These are phyloP conservation scores for Hypomyces perniciosus DNA, from an alignment of 2,329 filamentous ascomycete species.

Conservation along the genomic window DNA sequence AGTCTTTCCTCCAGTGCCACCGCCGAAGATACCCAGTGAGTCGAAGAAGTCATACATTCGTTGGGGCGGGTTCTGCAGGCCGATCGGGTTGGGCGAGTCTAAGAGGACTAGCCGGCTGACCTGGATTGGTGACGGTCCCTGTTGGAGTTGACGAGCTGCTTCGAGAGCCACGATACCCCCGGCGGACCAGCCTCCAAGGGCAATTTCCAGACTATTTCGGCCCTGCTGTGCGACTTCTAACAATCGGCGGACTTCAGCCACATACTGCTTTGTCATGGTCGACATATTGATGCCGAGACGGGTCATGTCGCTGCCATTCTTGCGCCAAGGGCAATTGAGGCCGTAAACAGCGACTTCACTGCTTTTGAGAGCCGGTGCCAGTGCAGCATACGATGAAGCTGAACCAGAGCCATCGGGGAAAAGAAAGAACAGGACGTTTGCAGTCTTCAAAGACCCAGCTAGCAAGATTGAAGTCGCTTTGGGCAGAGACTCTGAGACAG, in stretches of 20 bases:
- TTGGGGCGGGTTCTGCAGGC: slow-evolving; percentile 59
- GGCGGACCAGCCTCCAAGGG: slow-evolving; percentile 67
- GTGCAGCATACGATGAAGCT: slow-evolving; percentile 21
- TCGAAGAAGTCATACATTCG: slow-evolving; percentile 66
- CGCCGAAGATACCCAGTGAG: slow-evolving; percentile 64
- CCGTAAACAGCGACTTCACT: not conserved
- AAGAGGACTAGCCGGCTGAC: slow-evolving; percentile 51
- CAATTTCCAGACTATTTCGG: not conserved
- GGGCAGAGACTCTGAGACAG: slow-evolving; percentile 1
- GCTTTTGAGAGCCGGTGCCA: not conserved
- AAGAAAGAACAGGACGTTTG: slow-evolving; percentile 17
- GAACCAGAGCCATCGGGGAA: slow-evolving; percentile 27
- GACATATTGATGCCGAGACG: no score
- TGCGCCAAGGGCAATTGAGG: slow-evolving; percentile 21
- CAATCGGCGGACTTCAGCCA: not conserved
- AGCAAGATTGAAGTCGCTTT: slow-evolving; percentile 20
- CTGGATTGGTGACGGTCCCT: no score
- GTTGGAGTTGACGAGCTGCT: slow-evolving; percentile 48
- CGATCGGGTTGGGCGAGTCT: slow-evolving; percentile 60
- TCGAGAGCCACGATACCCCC: slow-evolving; percentile 69
- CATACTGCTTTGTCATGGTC: not conserved
- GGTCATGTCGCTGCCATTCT: no score
- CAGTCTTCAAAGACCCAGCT: slow-evolving; percentile 14
- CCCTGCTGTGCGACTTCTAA: no score
- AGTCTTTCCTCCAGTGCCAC: slow-evolving; percentile 51